phyloP scores from a whole-genome alignment of 148 eudicot genomes.

The Arbutus unedo region DNA sequence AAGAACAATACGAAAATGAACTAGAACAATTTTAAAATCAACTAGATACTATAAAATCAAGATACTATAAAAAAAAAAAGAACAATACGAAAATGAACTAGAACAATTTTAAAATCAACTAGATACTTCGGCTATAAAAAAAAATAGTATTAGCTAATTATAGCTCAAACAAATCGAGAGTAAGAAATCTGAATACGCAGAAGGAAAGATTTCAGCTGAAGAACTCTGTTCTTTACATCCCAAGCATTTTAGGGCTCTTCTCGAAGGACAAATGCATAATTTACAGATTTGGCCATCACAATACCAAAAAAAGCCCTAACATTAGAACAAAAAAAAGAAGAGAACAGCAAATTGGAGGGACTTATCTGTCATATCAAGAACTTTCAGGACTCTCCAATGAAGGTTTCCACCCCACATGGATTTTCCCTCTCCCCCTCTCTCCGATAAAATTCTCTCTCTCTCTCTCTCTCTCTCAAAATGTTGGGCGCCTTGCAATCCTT shows the following conservation, averaged over 20 bases:
- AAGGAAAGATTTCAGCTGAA: background rate
- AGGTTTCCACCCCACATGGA: constrained; percentile 53
- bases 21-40: background rate
- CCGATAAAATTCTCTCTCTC: constrained; percentile 6
- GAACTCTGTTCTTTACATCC: background rate
- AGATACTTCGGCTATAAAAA: no score
- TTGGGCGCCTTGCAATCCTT: background rate
- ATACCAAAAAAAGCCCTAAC: background rate
- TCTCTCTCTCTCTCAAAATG: constrained; percentile 10
- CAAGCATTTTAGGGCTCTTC: background rate
- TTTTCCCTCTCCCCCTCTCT: constrained; percentile 21
- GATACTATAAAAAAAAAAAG: background rate
- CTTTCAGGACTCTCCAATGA: constrained; percentile 49
- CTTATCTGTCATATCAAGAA: constrained; percentile 6
- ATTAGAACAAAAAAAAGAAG: background rate
- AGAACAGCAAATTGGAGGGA: background rate
- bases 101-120: no score
- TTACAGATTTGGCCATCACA: background rate
- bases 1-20: background rate
- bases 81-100: background rate
- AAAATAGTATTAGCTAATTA: background rate
- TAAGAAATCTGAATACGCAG: background rate
- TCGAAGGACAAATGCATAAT: constrained; percentile 6
- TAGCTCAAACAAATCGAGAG: background rate
- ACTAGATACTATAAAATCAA: background rate